These are phyloP conservation scores for Ambrosiella xylebori DNA, from an alignment of 2,329 filamentous ascomycete species.

Conservation along the genomic window DNA sequence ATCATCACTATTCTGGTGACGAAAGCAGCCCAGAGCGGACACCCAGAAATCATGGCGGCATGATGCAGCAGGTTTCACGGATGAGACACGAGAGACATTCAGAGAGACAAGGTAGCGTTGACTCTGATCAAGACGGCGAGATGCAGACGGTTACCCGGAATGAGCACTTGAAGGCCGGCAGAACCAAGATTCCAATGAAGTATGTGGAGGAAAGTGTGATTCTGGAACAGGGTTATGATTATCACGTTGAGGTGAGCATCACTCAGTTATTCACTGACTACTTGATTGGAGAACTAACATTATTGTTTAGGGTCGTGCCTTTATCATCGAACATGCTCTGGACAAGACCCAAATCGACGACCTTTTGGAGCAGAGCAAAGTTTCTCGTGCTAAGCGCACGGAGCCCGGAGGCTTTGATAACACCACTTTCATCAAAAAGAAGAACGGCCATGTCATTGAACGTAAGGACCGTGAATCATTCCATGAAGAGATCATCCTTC, in stretches of 20 bases:
- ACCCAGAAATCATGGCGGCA: conserved; percentile 17
- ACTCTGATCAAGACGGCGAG: conserved; percentile 15
- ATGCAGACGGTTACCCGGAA: conserved; percentile 32
- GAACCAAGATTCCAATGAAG: conserved; percentile 70
- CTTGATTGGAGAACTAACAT: not conserved
- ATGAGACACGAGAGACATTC: conserved; percentile 1
- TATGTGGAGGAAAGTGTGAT: conserved; percentile 68
- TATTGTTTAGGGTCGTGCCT: conserved; percentile 51
- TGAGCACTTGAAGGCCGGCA: conserved; percentile 66
- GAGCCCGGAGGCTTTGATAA: conserved; percentile 1
- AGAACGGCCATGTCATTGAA: conserved; percentile 11
- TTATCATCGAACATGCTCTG: conserved; percentile 69
- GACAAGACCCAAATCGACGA: conserved; percentile 86
- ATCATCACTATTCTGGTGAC: conserved; percentile 1
- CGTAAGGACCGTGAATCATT: conserved; percentile 9
- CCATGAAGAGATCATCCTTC: conserved; percentile 11
- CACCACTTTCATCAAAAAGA: conserved; percentile 5
- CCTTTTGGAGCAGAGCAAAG: conserved; percentile 65
- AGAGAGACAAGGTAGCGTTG: not conserved
- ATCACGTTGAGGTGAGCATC: conserved; percentile 57
- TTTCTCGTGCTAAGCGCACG: conserved; percentile 43
- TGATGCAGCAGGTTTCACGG: not conserved
- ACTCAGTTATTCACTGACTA: not conserved
- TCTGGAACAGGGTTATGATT: conserved; percentile 72
- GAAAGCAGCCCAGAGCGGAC: conserved; percentile 24